phyloP scores from a whole-genome alignment of 495 filamentous ascomycete genomes.

The Chlorociboria aeruginascens region DNA sequence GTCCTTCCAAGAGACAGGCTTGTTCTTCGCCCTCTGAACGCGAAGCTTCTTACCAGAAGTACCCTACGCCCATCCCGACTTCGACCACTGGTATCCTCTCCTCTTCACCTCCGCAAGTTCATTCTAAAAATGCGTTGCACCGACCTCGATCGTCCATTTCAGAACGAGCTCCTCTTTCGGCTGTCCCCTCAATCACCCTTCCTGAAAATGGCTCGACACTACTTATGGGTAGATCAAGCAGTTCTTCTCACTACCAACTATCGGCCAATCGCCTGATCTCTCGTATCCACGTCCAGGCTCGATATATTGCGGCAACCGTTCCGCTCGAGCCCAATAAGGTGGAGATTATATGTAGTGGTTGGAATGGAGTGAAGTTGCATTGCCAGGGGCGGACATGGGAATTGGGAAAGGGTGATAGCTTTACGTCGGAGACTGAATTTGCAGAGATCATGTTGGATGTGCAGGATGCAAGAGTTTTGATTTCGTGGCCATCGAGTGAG shows the following conservation, averaged over 20 bases:
- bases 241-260: conserved; percentile 81
- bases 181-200: conserved; percentile 68
- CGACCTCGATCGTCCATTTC: conserved; percentile 57
- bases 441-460: conserved; percentile 94
- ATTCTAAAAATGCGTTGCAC: conserved; percentile 31
- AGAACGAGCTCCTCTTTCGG: conserved; percentile 75
- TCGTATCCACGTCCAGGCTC: conserved; percentile 80
- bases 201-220: conserved; percentile 71
- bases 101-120: conserved; percentile 59
- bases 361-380: conserved; percentile 92
- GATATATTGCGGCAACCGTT: conserved; percentile 55
- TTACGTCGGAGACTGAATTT: conserved; percentile 79
- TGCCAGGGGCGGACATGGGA: conserved; percentile 83
- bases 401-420: conserved; percentile 75
- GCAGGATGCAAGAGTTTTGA: conserved; percentile 76
- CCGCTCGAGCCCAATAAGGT: conserved; percentile 42
- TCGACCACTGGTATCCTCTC: conserved; percentile 87
- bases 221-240: conserved; percentile 84
- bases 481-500: conserved; percentile 69
- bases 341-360: conserved; percentile 81
- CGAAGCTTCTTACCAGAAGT: conserved; percentile 38
- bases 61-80: conserved; percentile 86
- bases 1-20: conserved; percentile 58
- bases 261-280: conserved; percentile 87
- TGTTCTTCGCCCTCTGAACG: conserved; percentile 30